phyloP scores from a whole-genome alignment of 768 basidiomycete species.

The Solioccasus polychromus region DNA sequence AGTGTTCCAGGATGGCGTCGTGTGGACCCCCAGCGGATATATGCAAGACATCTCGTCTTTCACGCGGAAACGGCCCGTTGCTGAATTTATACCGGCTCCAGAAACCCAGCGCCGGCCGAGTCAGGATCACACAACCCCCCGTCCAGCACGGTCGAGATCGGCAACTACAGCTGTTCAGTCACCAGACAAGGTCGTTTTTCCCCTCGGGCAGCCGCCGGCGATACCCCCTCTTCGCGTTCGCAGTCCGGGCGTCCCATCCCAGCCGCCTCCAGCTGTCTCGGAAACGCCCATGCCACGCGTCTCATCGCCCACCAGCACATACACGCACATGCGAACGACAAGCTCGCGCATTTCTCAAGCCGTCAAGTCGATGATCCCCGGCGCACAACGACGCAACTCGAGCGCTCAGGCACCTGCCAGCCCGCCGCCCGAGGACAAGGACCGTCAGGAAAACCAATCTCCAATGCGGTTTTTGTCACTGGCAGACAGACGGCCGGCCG shows the following conservation, averaged over 20 bases:
- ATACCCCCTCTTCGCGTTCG: constrained; percentile 20
- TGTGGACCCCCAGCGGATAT: constrained; percentile 30
- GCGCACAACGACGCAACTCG: constrained; percentile 14
- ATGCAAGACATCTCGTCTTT: constrained; percentile 13
- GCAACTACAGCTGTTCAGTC: constrained; percentile 11
- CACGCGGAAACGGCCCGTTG: background rate
- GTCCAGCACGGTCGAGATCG: constrained; percentile 15
- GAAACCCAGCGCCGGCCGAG: background rate
- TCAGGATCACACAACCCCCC: background rate
- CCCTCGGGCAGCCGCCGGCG: constrained; percentile 5
- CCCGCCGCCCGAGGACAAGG: constrained; percentile 8
- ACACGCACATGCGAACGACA: constrained; percentile 16
- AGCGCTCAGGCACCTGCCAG: constrained; percentile 1
- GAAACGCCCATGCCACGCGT: constrained; percentile 16
- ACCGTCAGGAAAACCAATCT: constrained; percentile 8
- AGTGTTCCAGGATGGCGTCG: constrained; percentile 30
- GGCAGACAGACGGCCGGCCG: constrained; percentile 13
- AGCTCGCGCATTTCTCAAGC: constrained; percentile 20
- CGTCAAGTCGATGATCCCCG: constrained; percentile 27
- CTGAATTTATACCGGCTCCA: background rate
- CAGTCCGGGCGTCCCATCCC: constrained; percentile 12
- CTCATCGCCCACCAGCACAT: constrained; percentile 6
- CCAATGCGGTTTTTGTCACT: constrained; percentile 11
- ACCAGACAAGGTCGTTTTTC: constrained; percentile 2
- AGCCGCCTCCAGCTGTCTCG: constrained; percentile 14